phyloP scores from a whole-genome alignment of 2,329 filamentous ascomycete species.

The Cordyceps cicadae region DNA sequence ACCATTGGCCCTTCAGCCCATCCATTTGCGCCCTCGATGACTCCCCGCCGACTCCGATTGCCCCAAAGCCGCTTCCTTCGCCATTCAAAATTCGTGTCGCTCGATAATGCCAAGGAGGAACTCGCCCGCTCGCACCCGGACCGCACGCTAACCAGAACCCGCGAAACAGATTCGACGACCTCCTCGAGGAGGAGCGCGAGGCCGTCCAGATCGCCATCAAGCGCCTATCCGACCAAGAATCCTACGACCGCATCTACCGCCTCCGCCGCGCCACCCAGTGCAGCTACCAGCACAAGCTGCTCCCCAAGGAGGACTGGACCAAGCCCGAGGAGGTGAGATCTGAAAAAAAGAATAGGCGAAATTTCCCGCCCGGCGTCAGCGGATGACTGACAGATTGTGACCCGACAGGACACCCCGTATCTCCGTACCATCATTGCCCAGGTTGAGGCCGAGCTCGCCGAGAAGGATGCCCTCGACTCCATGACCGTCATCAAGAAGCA shows the following conservation, averaged over 20 bases:
- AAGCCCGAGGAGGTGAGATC: constrained; percentile 44
- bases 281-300: constrained; percentile 55
- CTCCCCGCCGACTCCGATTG: not conserved
- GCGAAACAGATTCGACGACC: constrained; percentile 71
- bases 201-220: constrained; percentile 78
- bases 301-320: constrained; percentile 54
- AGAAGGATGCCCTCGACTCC: constrained; percentile 45
- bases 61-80: not conserved
- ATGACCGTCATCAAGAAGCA: constrained; percentile 43
- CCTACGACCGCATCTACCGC: constrained; percentile 96
- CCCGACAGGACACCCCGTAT: constrained; percentile 42
- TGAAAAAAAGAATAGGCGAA: constrained; percentile 7
- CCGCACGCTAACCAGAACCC: not conserved
- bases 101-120: not conserved
- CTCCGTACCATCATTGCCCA: constrained; percentile 44
- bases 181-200: constrained; percentile 89
- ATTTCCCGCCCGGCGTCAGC: not conserved
- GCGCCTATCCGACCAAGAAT: constrained; percentile 81
- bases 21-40: not conserved
- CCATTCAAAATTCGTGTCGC: not conserved
- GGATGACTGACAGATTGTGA: not conserved
- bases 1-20: not conserved
- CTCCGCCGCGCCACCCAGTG: constrained; percentile 88
- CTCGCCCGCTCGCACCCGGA: not conserved
- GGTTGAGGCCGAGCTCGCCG: constrained; percentile 40